phyloP scores from a whole-genome alignment of 2,329 filamentous ascomycete genomes.

The Neocatenulostroma microsporum region DNA sequence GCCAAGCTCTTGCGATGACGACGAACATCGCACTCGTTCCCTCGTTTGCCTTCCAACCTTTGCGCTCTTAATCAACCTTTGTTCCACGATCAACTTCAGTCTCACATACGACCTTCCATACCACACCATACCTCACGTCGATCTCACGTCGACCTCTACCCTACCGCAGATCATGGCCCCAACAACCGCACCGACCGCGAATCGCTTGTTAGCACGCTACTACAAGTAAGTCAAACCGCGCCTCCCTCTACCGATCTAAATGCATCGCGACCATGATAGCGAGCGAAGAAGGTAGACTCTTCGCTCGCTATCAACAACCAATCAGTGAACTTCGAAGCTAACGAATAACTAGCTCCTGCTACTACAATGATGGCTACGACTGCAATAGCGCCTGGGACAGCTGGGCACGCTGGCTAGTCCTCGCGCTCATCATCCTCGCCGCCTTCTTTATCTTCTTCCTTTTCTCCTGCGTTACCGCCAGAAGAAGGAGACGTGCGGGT shows the following conservation, averaged over 20 bases:
- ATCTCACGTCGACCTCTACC: neutral
- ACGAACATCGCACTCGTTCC: too few relatives aligned
- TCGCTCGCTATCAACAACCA: too few relatives aligned
- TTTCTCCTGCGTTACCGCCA: constrained; percentile 62
- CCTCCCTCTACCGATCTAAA: neutral
- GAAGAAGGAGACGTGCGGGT: constrained; percentile 65
- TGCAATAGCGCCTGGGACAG: constrained; percentile 50
- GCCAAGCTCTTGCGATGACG: too few relatives aligned
- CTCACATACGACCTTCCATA: neutral
- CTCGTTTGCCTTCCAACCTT: too few relatives aligned
- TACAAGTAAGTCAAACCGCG: neutral
- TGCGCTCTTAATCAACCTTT: too few relatives aligned
- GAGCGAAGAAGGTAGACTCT: too few relatives aligned
- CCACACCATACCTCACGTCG: too few relatives aligned
- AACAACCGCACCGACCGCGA: too few relatives aligned
- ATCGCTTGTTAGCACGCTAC: constrained; percentile 1
- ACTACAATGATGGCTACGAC: constrained; percentile 31
- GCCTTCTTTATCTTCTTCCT: constrained; percentile 60
- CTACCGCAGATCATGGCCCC: too few relatives aligned
- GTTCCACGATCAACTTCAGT: neutral
- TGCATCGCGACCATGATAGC: too few relatives aligned
- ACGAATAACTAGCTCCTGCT: constrained; percentile 17
- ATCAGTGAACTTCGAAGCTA: too few relatives aligned
- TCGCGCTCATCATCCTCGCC: constrained; percentile 58
- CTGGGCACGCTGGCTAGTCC: constrained; percentile 79